A percentile compares a stretch with the other conserved stretches of the same genome.
Evolutionary conservation across 2,329 filamentous ascomycete genomes (phyloP).

Genomic region (Hirsutella thompsonii): DNA sequence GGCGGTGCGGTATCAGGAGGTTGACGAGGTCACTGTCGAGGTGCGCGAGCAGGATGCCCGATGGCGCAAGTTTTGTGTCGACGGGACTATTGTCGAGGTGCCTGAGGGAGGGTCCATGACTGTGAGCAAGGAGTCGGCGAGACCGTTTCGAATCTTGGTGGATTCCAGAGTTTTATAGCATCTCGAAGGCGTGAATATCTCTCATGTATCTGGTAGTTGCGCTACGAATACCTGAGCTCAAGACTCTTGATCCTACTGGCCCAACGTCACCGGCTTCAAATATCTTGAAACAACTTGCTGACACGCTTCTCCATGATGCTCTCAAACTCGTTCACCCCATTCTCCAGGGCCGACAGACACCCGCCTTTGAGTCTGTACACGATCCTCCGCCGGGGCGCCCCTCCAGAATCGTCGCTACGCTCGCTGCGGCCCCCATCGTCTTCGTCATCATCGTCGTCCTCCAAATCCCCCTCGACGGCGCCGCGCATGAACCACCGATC

Average conservation of each 20-base stretch:
- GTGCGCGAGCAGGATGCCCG: slow-evolving; percentile 54
- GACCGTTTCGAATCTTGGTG: slow-evolving; percentile 32
- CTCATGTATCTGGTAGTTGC: too few relatives aligned
- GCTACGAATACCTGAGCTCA: too few relatives aligned
- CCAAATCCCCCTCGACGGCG: slow-evolving; percentile 37
- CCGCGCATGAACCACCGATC: slow-evolving; percentile 71
- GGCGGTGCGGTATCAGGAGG: slow-evolving; percentile 56
- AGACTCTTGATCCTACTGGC: neutral
- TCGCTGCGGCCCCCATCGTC: slow-evolving; percentile 25
- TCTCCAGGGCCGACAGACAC: slow-evolving; percentile 38
- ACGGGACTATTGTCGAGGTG: slow-evolving; percentile 73
- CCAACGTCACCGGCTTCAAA: neutral
- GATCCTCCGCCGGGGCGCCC: slow-evolving; percentile 30
- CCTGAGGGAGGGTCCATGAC: slow-evolving; percentile 59
- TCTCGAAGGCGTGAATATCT: too few relatives aligned
- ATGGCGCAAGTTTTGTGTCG: slow-evolving; percentile 84
- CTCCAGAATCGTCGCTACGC: slow-evolving; percentile 25
- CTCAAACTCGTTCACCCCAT: slow-evolving; percentile 55
- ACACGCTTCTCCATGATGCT: slow-evolving; percentile 47
- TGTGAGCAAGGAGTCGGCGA: slow-evolving; percentile 35
- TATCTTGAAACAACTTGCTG: slow-evolving; percentile 22
- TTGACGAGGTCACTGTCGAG: slow-evolving; percentile 54
- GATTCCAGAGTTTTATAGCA: slow-evolving; percentile 13
- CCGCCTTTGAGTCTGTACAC: slow-evolving; percentile 50
- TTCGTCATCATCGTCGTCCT: slow-evolving; percentile 24